Conservation (phyloP, 805 yeast genomes). For the Cyberlindnera saturnus region DNA sequence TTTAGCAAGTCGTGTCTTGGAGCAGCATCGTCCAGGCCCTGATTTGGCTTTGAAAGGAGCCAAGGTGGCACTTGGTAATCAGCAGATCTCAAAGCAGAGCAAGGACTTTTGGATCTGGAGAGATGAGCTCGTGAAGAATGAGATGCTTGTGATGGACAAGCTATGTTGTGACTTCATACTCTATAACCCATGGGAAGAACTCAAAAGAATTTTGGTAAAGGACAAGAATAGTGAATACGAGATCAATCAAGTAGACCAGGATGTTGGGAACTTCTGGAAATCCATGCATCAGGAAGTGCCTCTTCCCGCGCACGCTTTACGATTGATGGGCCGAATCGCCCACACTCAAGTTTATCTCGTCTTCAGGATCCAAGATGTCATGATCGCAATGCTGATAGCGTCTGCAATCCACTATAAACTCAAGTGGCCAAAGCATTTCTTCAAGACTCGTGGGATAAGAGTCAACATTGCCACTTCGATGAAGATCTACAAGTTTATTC, state of each 20-base stretch:
- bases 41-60: constrained; percentile 3
- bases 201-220: neutral
- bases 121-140: constrained; percentile 14
- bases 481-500: constrained; percentile 2
- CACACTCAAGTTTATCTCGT: constrained; percentile 15
- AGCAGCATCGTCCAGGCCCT: constrained; percentile 9
- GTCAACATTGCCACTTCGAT: neutral
- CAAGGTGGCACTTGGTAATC: constrained; percentile 1
- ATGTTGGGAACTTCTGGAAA: constrained; percentile 4
- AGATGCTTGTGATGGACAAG: constrained; percentile 17
- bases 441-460: neutral
- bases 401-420: constrained; percentile 1
- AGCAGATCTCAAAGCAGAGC: neutral
- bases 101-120: constrained; percentile 12
- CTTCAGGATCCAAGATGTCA: constrained; percentile 6
- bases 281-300: neutral
- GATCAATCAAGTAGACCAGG: neutral
- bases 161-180: constrained; percentile 21
- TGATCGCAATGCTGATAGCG: constrained; percentile 5
- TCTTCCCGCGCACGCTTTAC: neutral
- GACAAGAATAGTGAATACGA: constrained; percentile 4
- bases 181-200: constrained; percentile 10
- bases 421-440: constrained; percentile 12
- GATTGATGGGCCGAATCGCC: neutral
- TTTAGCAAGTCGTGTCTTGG: constrained; percentile 17